Base-by-base conservation (phyloP, 495 filamentous ascomycete genomes). In the Neurospora sp. region DNA sequence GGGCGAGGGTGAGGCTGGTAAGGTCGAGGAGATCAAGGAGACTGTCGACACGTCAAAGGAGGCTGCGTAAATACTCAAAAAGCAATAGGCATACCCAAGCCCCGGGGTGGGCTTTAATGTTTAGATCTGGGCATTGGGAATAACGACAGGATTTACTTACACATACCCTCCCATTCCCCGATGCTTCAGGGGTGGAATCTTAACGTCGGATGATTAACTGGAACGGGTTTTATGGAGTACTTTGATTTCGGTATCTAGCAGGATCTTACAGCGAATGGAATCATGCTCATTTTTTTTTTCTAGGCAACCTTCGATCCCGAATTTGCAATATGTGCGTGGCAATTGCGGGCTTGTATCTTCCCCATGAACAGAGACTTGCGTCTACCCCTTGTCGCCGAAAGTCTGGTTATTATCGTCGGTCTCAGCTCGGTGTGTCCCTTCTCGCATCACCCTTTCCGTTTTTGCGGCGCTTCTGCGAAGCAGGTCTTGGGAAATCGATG, bases 1-100 rank as follows among this genome's bases (percentile, higher is more conserved):
- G 81, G 81, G 85, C 61, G 76, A 78, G 20, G 81, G 83, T 7
- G 80, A 86, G 69, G 85, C 37, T 42, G 77, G 74, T 27, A 85
- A 81, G 73, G 81, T 76, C 27, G 78, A 78, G 37, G 76, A 73
- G 78, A 83, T 79, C 77, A 81, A 78, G 72, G 75, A 76, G 71
- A 74, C 41, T 40, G 40, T 68, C 22, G 76, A 71, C 44, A 74
- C 75, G 11, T 75, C 68, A 20, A 81, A 80, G 70, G 76, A 72
- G 59, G 73, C 68, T n/a, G 75, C 74, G 46, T 72, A 31, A 72
- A 77, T 75, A 78, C 75, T 37, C 35, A 69, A 22, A 38, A 71
- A 44, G 37, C 41, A 61, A 71, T 69, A 70, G 48, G 72, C 61
- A 66, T 66, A 66, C 27, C 53, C 53, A 66, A 37, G 53, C 27